Evolutionary conservation across 75 land plant species (phyloP), one percentile per base, ranked within the genome.

Genomic region (Ceratopteris richardii): DNA sequence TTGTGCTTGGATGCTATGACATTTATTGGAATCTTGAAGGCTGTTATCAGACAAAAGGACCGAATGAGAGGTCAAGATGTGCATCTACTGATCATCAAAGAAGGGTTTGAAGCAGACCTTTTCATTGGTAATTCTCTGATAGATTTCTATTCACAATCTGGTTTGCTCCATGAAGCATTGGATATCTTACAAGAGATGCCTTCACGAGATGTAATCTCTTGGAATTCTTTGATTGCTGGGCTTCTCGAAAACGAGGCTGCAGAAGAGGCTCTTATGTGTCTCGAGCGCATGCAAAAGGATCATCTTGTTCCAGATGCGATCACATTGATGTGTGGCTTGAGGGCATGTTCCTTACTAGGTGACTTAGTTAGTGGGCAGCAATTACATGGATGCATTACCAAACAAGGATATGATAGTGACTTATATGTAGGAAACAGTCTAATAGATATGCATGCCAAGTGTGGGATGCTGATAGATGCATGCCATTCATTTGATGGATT

Each of bases 391-490:
- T 43, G 71, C 31, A 72, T 71, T 21, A 16, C 71, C 41, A 51
- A 72, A 37, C 18, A 24, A 10, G 72, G 66, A 20, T 65, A 73
- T 31, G 71, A 54, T 24, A 56, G 60, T 0, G 77, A 77, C 59
- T 61, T 24, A 11, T 75, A 69, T 18, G 66, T 81, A 29, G 69
- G 74, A 61, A 73, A 73, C 50, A 64, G 77, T 9, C 54, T 80
- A 41, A 64, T 61, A n/a, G 82, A 81, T 57, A 68, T 84, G 85
- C 82, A 84, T 64, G 81, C 68, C 20, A 84, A 84, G 57, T 84
- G 88, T 62, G 85, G 85, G 9, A 59, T 66, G 42, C 54, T 78
- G 20, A 61, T 56, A 14, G 70, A 78, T 12, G 88, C 81, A 0
- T 58, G 66, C 6, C 25, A 51, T 36, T 51, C 74, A 29, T 84